Conservation (phyloP, 2,329 filamentous ascomycete species). For the Chaetomiaceae sp. region DNA sequence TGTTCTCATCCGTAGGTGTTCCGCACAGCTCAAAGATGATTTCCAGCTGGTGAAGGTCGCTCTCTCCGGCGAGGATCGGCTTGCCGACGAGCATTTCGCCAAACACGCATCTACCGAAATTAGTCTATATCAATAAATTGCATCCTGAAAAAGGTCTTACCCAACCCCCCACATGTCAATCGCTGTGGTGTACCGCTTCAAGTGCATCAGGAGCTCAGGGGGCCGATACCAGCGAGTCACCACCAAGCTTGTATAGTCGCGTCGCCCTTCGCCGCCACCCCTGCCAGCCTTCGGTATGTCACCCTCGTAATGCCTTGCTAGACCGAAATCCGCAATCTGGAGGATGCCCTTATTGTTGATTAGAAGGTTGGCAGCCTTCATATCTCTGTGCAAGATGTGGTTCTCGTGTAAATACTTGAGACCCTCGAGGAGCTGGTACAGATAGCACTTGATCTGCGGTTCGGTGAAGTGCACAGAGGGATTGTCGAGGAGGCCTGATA, state of each 20-base stretch:
- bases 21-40: slow-evolving; percentile 93
- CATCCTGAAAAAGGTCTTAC: slow-evolving; percentile 44
- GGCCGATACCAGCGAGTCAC: slow-evolving; percentile 97
- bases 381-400: slow-evolving; percentile 89
- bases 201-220: slow-evolving; percentile 82
- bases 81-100: slow-evolving; percentile 95
- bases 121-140: slow-evolving; percentile 2
- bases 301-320: slow-evolving; percentile 91
- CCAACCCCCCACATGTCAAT: slow-evolving; percentile 99
- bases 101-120: slow-evolving; percentile 73
- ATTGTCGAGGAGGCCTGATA: slow-evolving; percentile 95
- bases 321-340: slow-evolving; percentile 95
- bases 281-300: slow-evolving; percentile 68
- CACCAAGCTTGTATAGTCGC: slow-evolving; percentile 94
- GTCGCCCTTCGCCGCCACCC: slow-evolving; percentile 76
- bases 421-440: slow-evolving; percentile 87
- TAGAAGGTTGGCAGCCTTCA: slow-evolving; percentile 97
- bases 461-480: slow-evolving; percentile 82
- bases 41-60: slow-evolving; percentile 82
- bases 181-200: slow-evolving; percentile 90
- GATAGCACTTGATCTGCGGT: slow-evolving; percentile 95
- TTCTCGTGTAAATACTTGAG: slow-evolving; percentile 85
- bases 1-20: slow-evolving; percentile 79
- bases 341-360: slow-evolving; percentile 92
- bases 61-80: slow-evolving; percentile 86